These are phyloP conservation scores for Spathaspora hagerdaliae DNA, from an alignment of 805 yeast genomes.

Conservation along the genomic window DNA sequence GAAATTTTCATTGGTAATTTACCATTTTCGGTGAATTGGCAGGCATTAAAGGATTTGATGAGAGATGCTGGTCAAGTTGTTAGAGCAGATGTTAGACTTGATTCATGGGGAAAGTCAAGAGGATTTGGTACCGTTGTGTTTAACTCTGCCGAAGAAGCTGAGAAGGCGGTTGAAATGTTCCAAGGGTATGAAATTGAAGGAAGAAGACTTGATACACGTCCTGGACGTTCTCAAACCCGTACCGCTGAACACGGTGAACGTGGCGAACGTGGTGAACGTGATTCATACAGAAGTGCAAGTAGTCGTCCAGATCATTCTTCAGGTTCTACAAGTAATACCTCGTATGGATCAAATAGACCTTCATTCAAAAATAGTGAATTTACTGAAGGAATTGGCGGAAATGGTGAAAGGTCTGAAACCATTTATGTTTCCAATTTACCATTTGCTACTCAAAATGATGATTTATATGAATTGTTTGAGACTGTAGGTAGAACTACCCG, in stretches of 20 bases:
- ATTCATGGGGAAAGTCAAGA: conserved; percentile 68
- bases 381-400: conserved; percentile 62
- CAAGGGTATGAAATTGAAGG: conserved; percentile 74
- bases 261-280: conserved; percentile 1
- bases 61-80: conserved; percentile 71
- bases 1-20: conserved; percentile 78
- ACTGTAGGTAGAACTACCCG: conserved; percentile 70
- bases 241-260: conserved; percentile 10
- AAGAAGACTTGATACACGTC: conserved; percentile 73
- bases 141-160: conserved; percentile 62
- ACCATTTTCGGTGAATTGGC: conserved; percentile 82
- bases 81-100: conserved; percentile 74
- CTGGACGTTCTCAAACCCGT: conserved; percentile 39
- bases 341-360: neutral
- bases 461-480: conserved; percentile 79
- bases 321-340: neutral
- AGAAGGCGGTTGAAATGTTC: conserved; percentile 63
- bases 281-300: conserved; percentile 1
- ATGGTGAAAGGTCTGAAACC: conserved; percentile 44
- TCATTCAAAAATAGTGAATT: conserved; percentile 46
- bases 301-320: neutral
- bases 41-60: conserved; percentile 80
- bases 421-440: conserved; percentile 80
- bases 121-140: conserved; percentile 85
- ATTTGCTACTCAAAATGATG: conserved; percentile 81